Evolutionary conservation across 1,139 yeast genomes (phyloP).

Genomic region (Candida labiduridarum): DNA sequence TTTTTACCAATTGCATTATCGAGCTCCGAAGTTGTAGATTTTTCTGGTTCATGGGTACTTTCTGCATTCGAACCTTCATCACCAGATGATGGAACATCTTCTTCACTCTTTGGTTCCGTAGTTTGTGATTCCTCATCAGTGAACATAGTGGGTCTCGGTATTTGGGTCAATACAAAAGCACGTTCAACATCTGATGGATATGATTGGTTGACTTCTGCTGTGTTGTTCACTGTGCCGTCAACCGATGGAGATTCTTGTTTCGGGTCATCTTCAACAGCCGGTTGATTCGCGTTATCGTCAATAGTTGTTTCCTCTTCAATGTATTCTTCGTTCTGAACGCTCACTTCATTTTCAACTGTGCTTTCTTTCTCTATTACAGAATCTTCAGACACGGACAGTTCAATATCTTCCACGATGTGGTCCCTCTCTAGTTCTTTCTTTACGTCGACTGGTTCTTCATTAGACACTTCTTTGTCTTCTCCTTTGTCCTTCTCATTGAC

Average conservation of each 20-base stretch:
- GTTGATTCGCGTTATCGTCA: not conserved
- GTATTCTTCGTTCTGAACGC: not conserved
- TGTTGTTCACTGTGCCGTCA: not conserved
- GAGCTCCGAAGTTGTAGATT: not conserved
- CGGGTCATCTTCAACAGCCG: not conserved
- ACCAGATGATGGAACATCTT: not conserved
- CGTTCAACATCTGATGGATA: not conserved
- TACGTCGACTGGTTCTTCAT: not conserved
- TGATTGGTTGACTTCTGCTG: not conserved
- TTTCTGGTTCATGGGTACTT: too few species aligned
- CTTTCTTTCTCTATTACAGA: not conserved
- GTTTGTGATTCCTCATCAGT: not conserved
- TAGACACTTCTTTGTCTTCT: not conserved
- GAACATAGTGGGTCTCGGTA: not conserved
- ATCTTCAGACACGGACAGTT: not conserved
- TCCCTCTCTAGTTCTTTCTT: not conserved
- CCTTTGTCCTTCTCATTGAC: not conserved
- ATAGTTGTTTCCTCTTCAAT: not conserved
- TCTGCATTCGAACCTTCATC: not conserved
- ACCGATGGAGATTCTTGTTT: not conserved
- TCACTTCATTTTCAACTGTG: not conserved
- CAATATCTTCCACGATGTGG: too few species aligned
- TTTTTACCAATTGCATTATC: not conserved
- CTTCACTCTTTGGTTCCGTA: not conserved
- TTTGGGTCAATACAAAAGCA: constrained; percentile 1